Evolutionary conservation across 331 rosid genomes (phyloP).

Genomic region (Saraca asoca): DNA sequence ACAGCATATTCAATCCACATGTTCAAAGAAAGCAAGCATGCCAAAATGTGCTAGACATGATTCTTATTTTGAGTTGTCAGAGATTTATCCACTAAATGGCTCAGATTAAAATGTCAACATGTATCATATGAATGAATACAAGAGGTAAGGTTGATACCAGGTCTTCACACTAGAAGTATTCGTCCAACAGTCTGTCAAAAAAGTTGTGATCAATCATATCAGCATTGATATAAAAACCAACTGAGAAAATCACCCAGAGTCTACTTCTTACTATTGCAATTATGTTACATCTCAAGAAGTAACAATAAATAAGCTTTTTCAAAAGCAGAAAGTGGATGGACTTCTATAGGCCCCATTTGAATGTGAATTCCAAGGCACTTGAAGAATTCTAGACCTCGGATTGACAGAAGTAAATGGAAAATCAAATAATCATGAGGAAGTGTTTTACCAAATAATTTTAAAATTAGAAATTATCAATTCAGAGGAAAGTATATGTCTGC

Average conservation of each 20-base stretch:
- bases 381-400: slow-evolving; percentile 20
- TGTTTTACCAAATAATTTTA: neutral
- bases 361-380: slow-evolving; percentile 17
- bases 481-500: slow-evolving; percentile 16
- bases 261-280: slow-evolving; percentile 8
- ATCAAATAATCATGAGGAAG: slow-evolving; percentile 14
- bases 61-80: slow-evolving; percentile 18
- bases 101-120: neutral
- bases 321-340: neutral
- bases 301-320: slow-evolving; percentile 1
- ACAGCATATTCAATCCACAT: neutral
- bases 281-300: slow-evolving; percentile 4
- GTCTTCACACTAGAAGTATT: slow-evolving; percentile 56
- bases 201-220: slow-evolving; percentile 32
- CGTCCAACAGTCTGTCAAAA: slow-evolving; percentile 91
- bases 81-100: slow-evolving; percentile 16
- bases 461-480: neutral
- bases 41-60: neutral
- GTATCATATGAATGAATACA: slow-evolving; percentile 26
- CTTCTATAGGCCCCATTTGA: neutral
- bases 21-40: neutral
- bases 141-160: slow-evolving; percentile 56
- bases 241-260: slow-evolving; percentile 12
- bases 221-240: slow-evolving; percentile 10
- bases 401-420: neutral